Conservation (phyloP, 2,329 filamentous ascomycete species). For the Colletotrichum euphorbiae region DNA sequence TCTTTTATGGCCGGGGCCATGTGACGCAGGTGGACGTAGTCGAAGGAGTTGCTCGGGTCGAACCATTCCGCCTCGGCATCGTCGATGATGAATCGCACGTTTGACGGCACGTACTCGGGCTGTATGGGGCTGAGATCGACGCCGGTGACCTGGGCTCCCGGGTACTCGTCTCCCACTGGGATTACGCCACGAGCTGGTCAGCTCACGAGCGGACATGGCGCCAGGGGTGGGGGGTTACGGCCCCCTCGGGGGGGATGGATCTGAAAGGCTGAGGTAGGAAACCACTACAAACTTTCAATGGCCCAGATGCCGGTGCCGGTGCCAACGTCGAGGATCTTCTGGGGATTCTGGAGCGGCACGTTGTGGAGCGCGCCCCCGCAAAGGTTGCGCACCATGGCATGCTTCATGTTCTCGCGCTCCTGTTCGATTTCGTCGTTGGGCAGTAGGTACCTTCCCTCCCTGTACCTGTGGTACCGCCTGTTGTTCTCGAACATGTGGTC, state of each 20-base stretch:
- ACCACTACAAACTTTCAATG: conserved; percentile 66
- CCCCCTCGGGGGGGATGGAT: too few species aligned
- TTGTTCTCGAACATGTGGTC: conserved; percentile 54
- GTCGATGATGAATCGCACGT: conserved; percentile 57
- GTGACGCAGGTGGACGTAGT: conserved; percentile 71
- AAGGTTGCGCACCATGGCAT: conserved; percentile 54
- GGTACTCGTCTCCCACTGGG: conserved; percentile 71
- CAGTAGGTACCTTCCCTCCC: conserved; percentile 48
- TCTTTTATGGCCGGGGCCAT: conserved; percentile 67
- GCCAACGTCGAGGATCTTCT: conserved; percentile 66
- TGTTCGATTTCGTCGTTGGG: conserved; percentile 58
- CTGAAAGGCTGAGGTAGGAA: too few species aligned
- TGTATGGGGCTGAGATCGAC: conserved; percentile 45
- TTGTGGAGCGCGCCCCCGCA: conserved; percentile 52
- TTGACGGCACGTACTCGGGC: conserved; percentile 40
- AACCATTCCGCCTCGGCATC: conserved; percentile 46
- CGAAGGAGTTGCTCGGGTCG: conserved; percentile 60
- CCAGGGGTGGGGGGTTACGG: too few species aligned
- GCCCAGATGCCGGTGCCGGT: conserved; percentile 71
- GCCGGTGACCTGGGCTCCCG: conserved; percentile 54
- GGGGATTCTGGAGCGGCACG: conserved; percentile 49
- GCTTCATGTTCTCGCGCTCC: conserved; percentile 66
- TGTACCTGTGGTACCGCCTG: conserved; percentile 52
- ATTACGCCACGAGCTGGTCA: too few species aligned
- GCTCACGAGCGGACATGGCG: too few species aligned